phyloP scores from a whole-genome alignment of 306 rosid genomes.

The Macrotyloma uniflorum region DNA sequence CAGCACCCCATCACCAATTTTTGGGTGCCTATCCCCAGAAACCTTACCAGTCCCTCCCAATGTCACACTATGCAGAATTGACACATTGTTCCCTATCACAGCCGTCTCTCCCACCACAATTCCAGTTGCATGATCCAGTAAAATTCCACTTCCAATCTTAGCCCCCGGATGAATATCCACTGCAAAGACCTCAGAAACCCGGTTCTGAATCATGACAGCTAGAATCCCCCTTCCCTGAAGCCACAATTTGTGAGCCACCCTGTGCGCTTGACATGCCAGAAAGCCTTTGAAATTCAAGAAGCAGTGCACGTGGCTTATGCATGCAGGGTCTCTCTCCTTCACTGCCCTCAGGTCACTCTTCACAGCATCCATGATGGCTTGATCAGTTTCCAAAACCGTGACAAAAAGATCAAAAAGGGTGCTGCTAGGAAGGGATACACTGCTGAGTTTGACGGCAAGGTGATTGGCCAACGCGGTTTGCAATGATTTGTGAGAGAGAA shows the following conservation, averaged over 20 bases:
- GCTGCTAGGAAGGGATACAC: slow-evolving; percentile 44
- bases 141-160: slow-evolving; percentile 66
- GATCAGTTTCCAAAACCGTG: slow-evolving; percentile 45
- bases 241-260: slow-evolving; percentile 80
- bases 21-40: slow-evolving; percentile 86
- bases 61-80: slow-evolving; percentile 85
- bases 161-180: slow-evolving; percentile 97
- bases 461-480: slow-evolving; percentile 64
- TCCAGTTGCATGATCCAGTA: slow-evolving; percentile 93
- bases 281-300: slow-evolving; percentile 86
- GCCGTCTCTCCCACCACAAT: slow-evolving; percentile 93
- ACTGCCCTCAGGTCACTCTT: slow-evolving; percentile 64
- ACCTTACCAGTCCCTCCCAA: slow-evolving; percentile 92
- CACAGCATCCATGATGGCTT: slow-evolving; percentile 47
- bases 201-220: slow-evolving; percentile 75
- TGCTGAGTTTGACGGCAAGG: slow-evolving; percentile 62
- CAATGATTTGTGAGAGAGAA: slow-evolving; percentile 60
- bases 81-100: slow-evolving; percentile 86
- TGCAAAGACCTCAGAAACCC: slow-evolving; percentile 75
- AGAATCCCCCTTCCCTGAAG: slow-evolving; percentile 53
- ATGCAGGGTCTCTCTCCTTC: slow-evolving; percentile 88
- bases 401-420: slow-evolving; percentile 62
- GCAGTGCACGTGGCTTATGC: slow-evolving; percentile 74
- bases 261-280: slow-evolving; percentile 74
- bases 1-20: slow-evolving; percentile 89